Percentiles rank a stretch among this genome's conserved stretches.
phyloP scores from a whole-genome alignment of 208 protist species.

The Trypanosoma brucei region DNA sequence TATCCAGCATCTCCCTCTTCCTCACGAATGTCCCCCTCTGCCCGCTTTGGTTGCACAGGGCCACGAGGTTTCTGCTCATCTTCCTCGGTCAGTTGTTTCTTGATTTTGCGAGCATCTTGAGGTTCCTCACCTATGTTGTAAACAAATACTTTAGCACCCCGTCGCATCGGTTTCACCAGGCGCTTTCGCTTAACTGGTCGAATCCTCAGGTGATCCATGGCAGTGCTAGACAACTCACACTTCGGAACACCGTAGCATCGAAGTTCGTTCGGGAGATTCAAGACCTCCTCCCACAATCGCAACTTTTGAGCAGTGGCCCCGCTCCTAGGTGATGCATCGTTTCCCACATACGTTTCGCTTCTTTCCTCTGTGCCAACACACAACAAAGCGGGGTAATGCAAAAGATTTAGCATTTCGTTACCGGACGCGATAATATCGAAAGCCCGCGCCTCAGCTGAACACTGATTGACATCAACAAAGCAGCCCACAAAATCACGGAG shows the following conservation, averaged over 20 bases:
- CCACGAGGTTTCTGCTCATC: constrained; percentile 9
- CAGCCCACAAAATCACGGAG: constrained; percentile 55
- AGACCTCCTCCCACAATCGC: constrained; percentile 15
- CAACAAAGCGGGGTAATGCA: constrained; percentile 67
- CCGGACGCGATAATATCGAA: constrained; percentile 15
- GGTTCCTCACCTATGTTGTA: neutral
- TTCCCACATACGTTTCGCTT: neutral
- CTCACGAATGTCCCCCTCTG: constrained; percentile 13
- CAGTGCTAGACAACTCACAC: constrained; percentile 7
- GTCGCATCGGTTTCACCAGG: constrained; percentile 48
- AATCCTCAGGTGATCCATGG: constrained; percentile 35
- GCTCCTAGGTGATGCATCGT: neutral
- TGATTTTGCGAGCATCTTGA: constrained; percentile 7
- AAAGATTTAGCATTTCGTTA: constrained; percentile 60
- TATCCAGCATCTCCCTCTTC: constrained; percentile 30
- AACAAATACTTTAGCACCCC: constrained; percentile 65
- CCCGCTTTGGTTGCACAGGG: constrained; percentile 4
- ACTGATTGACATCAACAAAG: constrained; percentile 31
- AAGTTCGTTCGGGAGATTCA: constrained; percentile 41
- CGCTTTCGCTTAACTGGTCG: constrained; percentile 34
- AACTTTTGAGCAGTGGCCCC: neutral
- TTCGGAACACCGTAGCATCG: constrained; percentile 20
- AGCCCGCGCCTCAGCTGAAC: constrained; percentile 8
- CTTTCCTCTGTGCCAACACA: constrained; percentile 7
- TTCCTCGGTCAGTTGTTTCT: constrained; percentile 12